Evolutionary conservation across 2,329 filamentous ascomycete species (phyloP), one percentile per base, ranked within the genome.

Genomic region (Fusarium vanettenii): DNA sequence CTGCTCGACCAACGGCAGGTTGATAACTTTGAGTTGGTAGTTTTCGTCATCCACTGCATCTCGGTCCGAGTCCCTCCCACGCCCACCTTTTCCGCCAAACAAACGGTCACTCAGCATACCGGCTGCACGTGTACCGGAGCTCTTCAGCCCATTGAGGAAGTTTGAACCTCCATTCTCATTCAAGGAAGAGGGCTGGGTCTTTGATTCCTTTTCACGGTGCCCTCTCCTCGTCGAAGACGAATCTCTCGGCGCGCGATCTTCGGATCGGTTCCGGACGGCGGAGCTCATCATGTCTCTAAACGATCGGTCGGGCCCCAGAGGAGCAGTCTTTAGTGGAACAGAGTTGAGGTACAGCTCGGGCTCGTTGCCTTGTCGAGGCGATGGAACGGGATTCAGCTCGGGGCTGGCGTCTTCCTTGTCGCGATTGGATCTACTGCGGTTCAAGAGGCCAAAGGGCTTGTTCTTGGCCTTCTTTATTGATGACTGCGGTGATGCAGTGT

Each of bases 21-120:
- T 97, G 81, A 98, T 94, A 50, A 97, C 92, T 77, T 93, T 94
- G 79, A 95, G 88, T 64, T 93, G 89, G 79, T 98, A 98, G 78
- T 95, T 93, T 80, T 97, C 94, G 78, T 95, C 93, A 75, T 95
- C 94, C 14, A 95, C 85, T 3, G 89, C 83, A 70, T 93, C 92
- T 72, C 84, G 93, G 80, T 92, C 93, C 76, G 83, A 89, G 41
- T 92, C 90, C 75, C 91, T 93, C 80, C 93, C 93, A 65, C 94
- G 89, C 22, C 89, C 89, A 75, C 92, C 88, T 82, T 97, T 97
- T 69, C 93, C 93, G 79, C 93, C 93, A 79, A 97, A 95, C 61
- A 97, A 88, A 11, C 93, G 93, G 80, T 95, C 96, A 74, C 94
- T 92, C 71, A 96, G 90, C 79, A 95, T 94, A 72, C 94, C 94